A percentile compares a stretch with the other conserved stretches of the same genome.
These are phyloP conservation scores for Podospora anserina DNA, from an alignment of 495 filamentous ascomycete genomes.

Conservation along the genomic window DNA sequence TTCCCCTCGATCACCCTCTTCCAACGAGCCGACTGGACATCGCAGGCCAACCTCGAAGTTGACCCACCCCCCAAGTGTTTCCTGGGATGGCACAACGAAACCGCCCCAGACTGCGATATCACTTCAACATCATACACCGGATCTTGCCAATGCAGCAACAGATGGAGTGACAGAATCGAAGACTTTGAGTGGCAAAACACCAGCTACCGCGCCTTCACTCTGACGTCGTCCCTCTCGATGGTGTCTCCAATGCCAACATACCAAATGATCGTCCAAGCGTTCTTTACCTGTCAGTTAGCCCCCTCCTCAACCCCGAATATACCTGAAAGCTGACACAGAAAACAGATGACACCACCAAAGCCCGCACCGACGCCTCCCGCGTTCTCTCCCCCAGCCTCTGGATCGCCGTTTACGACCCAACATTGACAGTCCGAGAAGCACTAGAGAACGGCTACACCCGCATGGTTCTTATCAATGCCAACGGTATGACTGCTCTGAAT, in stretches of 20 bases:
- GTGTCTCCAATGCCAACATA: slow-evolving; percentile 6
- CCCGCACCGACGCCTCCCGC: slow-evolving; percentile 11
- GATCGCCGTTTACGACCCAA: slow-evolving; percentile 24
- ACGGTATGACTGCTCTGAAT: slow-evolving; percentile 21
- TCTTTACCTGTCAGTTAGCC: slow-evolving; percentile 8
- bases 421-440: slow-evolving; percentile 14
- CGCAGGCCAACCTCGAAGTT: slow-evolving; percentile 10
- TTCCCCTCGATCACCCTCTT: slow-evolving; percentile 20
- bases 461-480: slow-evolving; percentile 23
- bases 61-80: slow-evolving; percentile 14
- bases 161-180: slow-evolving; percentile 7
- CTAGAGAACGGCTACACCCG: slow-evolving; percentile 15
- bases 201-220: slow-evolving; percentile 11
- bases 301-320: neutral
- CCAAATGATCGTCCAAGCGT: slow-evolving; percentile 13
- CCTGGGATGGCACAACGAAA: slow-evolving; percentile 19
- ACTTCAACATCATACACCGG: neutral
- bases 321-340: neutral
- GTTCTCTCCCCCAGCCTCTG: slow-evolving; percentile 19
- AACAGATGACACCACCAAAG: slow-evolving; percentile 15
- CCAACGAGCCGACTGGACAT: slow-evolving; percentile 14
- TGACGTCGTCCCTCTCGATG: slow-evolving; percentile 11
- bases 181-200: slow-evolving; percentile 18
- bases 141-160: slow-evolving; percentile 6
- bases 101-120: slow-evolving; percentile 8